These are phyloP conservation scores for Echeveria elegans DNA, from an alignment of 164 flowering plant species.

Conservation along the genomic window DNA sequence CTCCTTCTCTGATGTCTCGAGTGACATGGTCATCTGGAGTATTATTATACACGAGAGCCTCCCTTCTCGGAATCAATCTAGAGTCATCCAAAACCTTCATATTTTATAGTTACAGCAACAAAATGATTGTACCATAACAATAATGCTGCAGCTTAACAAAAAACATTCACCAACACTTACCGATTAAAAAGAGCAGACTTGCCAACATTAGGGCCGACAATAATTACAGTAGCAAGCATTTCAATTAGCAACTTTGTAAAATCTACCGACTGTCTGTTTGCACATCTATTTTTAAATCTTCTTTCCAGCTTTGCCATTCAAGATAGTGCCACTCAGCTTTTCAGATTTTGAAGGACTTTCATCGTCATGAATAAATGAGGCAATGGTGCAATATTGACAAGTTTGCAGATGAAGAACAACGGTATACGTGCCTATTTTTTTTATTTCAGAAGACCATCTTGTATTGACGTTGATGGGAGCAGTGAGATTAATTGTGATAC, in stretches of 20 bases:
- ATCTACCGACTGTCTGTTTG: conserved; percentile 31
- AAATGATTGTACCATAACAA: not conserved
- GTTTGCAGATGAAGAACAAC: not conserved
- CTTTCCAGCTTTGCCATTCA: not conserved
- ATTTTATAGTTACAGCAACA: too few relatives aligned
- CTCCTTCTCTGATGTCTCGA: conserved; percentile 85
- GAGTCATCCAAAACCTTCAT: not conserved
- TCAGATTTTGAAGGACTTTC: not conserved
- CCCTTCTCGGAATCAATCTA: conserved; percentile 83
- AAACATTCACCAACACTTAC: conserved; percentile 25
- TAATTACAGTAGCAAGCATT: conserved; percentile 69
- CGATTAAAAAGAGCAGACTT: conserved; percentile 94
- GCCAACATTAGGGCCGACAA: conserved; percentile 97
- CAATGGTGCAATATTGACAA: not conserved
- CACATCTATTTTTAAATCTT: not conserved
- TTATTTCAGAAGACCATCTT: too few relatives aligned
- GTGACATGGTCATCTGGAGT: conserved; percentile 96
- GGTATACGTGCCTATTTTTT: too few relatives aligned
- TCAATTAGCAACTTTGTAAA: conserved; percentile 54
- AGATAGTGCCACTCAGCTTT: not conserved
- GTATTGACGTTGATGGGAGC: too few relatives aligned
- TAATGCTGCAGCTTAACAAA: not conserved
- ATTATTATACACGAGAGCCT: conserved; percentile 93
- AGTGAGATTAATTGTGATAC: too few relatives aligned
- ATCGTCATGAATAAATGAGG: not conserved